phyloP scores from a whole-genome alignment of 495 filamentous ascomycete genomes.

The Immersiella caudata region DNA sequence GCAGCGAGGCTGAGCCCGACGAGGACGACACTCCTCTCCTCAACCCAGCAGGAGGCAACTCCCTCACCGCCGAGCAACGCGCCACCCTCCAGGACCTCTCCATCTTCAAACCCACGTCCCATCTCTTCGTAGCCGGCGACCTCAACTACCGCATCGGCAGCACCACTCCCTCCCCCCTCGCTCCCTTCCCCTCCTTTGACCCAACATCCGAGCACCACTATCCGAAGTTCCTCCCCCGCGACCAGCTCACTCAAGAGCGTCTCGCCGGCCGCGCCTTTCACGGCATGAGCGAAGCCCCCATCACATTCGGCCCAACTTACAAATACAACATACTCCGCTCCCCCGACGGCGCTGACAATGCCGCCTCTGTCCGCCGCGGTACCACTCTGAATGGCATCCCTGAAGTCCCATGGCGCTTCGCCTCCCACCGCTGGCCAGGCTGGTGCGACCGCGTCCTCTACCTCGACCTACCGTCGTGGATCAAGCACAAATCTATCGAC shows the following conservation, averaged over 20 bases:
- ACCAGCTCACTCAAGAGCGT: constrained; percentile 77
- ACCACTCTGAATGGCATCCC: constrained; percentile 25
- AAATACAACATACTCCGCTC: constrained; percentile 59
- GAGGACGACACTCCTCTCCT: constrained; percentile 22
- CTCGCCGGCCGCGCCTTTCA: constrained; percentile 68
- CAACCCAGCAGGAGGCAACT: constrained; percentile 3
- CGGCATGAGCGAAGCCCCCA: constrained; percentile 70
- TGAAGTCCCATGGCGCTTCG: constrained; percentile 70
- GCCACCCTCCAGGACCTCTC: constrained; percentile 42
- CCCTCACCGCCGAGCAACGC: constrained; percentile 18
- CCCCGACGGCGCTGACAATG: constrained; percentile 28
- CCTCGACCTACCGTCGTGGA: constrained; percentile 61
- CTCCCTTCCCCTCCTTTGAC: constrained; percentile 63
- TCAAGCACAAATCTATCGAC: constrained; percentile 44
- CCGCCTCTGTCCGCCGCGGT: constrained; percentile 21
- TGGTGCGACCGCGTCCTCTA: constrained; percentile 95
- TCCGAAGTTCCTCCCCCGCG: constrained; percentile 62
- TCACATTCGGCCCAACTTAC: constrained; percentile 90
- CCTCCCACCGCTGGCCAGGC: constrained; percentile 79
- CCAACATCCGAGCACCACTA: constrained; percentile 52
- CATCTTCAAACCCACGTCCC: constrained; percentile 73
- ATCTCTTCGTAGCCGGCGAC: constrained; percentile 86
- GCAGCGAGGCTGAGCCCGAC: constrained; percentile 36
- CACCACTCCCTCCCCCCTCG: constrained; percentile 55
- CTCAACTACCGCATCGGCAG: constrained; percentile 88